Conservation (phyloP, 352 stramenopile species). For the Phytophthora citrophthora region DNA sequence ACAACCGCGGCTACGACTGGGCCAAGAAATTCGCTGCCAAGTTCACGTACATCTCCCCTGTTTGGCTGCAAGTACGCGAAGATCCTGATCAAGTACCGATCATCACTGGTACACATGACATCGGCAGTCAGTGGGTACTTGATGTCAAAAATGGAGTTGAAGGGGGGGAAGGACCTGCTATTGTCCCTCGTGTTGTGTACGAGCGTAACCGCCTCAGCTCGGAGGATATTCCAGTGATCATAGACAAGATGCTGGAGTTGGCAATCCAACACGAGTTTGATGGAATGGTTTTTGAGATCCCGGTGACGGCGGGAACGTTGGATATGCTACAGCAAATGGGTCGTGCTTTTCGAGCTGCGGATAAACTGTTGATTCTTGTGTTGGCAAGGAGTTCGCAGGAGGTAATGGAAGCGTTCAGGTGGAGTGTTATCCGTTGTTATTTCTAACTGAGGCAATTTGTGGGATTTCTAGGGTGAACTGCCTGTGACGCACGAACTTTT, state of each 20-base stretch:
- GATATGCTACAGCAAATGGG: slow-evolving; percentile 68
- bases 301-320: slow-evolving; percentile 61
- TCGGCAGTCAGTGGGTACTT: slow-evolving; percentile 63
- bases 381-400: slow-evolving; percentile 63
- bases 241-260: slow-evolving; percentile 53
- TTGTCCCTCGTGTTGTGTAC: slow-evolving; percentile 83
- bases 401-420: slow-evolving; percentile 22
- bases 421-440: neutral
- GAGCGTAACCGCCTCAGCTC: slow-evolving; percentile 69
- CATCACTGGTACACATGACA: slow-evolving; percentile 76
- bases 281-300: slow-evolving; percentile 83
- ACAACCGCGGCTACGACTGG: slow-evolving; percentile 77
- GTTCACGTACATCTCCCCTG: slow-evolving; percentile 79
- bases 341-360: slow-evolving; percentile 47
- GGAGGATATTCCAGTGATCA: slow-evolving; percentile 62
- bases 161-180: slow-evolving; percentile 34
- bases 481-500: slow-evolving; percentile 68
- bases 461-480: slow-evolving; percentile 43
- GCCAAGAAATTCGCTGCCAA: slow-evolving; percentile 75
- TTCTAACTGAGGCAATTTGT: slow-evolving; percentile 3
- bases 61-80: slow-evolving; percentile 84
- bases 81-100: slow-evolving; percentile 52
- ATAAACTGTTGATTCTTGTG: slow-evolving; percentile 72
- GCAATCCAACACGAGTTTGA: slow-evolving; percentile 57
- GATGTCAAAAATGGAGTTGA: slow-evolving; percentile 45